Conservation (phyloP, 2,329 filamentous ascomycete species). For the Clarireedia homoeocarpa region DNA sequence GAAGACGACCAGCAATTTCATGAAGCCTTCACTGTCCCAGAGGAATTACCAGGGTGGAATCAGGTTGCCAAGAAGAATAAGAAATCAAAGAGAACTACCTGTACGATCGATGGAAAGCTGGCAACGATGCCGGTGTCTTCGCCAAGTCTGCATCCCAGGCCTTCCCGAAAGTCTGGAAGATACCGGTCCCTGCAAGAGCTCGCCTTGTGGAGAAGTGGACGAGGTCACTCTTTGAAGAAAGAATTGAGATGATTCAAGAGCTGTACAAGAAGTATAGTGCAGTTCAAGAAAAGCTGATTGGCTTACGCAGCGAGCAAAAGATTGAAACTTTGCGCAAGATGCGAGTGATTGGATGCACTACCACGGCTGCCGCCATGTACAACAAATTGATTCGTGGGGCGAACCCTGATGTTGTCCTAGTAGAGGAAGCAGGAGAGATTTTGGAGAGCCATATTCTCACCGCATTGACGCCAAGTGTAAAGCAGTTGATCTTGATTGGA, state of each 20-base stretch:
- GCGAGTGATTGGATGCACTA: constrained; percentile 62
- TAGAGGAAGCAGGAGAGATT: constrained; percentile 70
- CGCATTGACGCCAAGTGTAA: constrained; percentile 44
- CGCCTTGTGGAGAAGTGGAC: too few relatives aligned
- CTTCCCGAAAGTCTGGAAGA: too few relatives aligned
- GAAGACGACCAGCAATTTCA: constrained; percentile 43
- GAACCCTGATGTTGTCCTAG: constrained; percentile 47
- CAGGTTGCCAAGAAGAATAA: constrained; percentile 40
- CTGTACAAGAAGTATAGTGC: constrained; percentile 36
- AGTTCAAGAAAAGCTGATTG: constrained; percentile 24
- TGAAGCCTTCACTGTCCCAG: constrained; percentile 47
- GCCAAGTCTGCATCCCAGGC: too few relatives aligned
- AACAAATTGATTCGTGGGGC: constrained; percentile 44
- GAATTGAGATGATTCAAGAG: constrained; percentile 33
- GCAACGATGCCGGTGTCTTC: too few relatives aligned
- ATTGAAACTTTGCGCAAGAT: constrained; percentile 36
- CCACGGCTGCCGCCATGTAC: constrained; percentile 60
- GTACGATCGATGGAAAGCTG: constrained; percentile 41
- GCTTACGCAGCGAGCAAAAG: constrained; percentile 27
- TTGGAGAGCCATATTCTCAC: constrained; percentile 60
- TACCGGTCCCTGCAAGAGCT: constrained; percentile 38
- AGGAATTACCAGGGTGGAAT: constrained; percentile 22
- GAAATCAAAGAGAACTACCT: constrained; percentile 41
- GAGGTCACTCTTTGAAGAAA: too few relatives aligned
- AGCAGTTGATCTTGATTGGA: constrained; percentile 63